Evolutionary conservation across 2,329 filamentous ascomycete species (phyloP).

Genomic region (Fusarium haematococcum): DNA sequence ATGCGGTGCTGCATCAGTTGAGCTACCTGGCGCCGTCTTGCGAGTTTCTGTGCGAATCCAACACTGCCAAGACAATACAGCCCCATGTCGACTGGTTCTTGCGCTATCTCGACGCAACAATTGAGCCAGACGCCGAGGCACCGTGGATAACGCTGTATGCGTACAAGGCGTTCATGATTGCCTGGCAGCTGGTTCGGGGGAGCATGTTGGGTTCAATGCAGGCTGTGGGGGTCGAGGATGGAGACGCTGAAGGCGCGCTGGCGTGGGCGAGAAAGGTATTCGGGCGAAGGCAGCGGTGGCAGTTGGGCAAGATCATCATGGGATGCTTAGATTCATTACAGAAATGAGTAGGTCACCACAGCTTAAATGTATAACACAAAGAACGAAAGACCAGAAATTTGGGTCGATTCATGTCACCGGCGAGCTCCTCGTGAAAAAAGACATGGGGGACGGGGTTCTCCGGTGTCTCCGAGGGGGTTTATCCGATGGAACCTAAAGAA

Average conservation of each 20-base stretch:
- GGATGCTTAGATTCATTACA: constrained; percentile 12
- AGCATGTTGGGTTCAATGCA: constrained; percentile 48
- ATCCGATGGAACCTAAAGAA: neutral
- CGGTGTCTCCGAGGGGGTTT: neutral
- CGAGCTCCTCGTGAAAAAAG: neutral
- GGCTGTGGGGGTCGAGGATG: constrained; percentile 8
- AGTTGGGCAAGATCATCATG: constrained; percentile 15
- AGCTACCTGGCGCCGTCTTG: constrained; percentile 47
- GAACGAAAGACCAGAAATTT: neutral
- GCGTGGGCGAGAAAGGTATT: constrained; percentile 14
- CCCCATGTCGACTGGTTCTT: constrained; percentile 55
- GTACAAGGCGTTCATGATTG: constrained; percentile 56
- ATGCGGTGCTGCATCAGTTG: constrained; percentile 48
- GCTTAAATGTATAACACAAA: neutral
- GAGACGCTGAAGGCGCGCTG: constrained; percentile 1
- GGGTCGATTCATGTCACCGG: neutral
- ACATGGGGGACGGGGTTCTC: neutral
- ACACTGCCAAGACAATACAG: constrained; percentile 47
- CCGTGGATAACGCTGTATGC: constrained; percentile 55
- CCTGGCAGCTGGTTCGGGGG: constrained; percentile 51
- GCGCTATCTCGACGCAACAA: constrained; percentile 47
- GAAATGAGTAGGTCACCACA: neutral
- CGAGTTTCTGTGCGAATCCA: constrained; percentile 48
- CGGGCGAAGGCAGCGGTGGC: constrained; percentile 11
- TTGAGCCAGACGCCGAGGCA: constrained; percentile 45